phyloP scores from a whole-genome alignment of 1,284 basidiomycete genomes.

The Boletus sp. region DNA sequence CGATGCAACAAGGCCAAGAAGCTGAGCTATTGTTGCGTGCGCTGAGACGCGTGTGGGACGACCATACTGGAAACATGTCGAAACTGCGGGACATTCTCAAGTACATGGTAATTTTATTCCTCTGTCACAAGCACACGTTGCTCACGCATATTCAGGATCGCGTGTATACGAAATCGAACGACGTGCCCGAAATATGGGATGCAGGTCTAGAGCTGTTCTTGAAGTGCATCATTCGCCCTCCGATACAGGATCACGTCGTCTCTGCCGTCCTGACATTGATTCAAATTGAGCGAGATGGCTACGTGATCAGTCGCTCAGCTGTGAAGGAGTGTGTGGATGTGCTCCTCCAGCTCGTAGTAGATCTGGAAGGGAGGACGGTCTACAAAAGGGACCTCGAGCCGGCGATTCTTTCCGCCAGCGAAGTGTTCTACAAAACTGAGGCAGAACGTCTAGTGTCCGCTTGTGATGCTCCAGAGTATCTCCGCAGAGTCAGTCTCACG shows the following conservation, averaged over 20 bases:
- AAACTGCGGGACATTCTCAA: slow-evolving; percentile 89
- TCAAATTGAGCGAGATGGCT: slow-evolving; percentile 88
- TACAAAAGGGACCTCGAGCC: slow-evolving; percentile 89
- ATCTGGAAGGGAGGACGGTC: slow-evolving; percentile 54
- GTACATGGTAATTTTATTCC: slow-evolving; percentile 77
- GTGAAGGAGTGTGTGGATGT: slow-evolving; percentile 91
- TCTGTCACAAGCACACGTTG: slow-evolving; percentile 4
- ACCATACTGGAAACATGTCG: slow-evolving; percentile 87
- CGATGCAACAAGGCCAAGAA: slow-evolving; percentile 65
- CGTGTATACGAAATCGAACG: slow-evolving; percentile 69
- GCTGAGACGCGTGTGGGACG: slow-evolving; percentile 87
- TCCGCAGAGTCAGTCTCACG: slow-evolving; percentile 60
- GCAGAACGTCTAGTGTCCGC: slow-evolving; percentile 67
- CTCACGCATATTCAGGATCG: slow-evolving; percentile 69
- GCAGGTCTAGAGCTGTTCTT: slow-evolving; percentile 85
- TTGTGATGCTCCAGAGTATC: slow-evolving; percentile 81
- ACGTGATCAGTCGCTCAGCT: slow-evolving; percentile 86
- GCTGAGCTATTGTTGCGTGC: slow-evolving; percentile 85
- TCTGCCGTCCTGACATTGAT: slow-evolving; percentile 84
- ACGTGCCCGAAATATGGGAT: slow-evolving; percentile 78
- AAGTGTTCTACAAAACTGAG: slow-evolving; percentile 78
- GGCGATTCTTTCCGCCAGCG: slow-evolving; percentile 73
- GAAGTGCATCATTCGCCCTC: slow-evolving; percentile 76
- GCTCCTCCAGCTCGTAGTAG: slow-evolving; percentile 63
- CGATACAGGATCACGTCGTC: slow-evolving; percentile 83